Base-by-base conservation (phyloP, 2,329 filamentous ascomycete species). In the Alternaria sp. region DNA sequence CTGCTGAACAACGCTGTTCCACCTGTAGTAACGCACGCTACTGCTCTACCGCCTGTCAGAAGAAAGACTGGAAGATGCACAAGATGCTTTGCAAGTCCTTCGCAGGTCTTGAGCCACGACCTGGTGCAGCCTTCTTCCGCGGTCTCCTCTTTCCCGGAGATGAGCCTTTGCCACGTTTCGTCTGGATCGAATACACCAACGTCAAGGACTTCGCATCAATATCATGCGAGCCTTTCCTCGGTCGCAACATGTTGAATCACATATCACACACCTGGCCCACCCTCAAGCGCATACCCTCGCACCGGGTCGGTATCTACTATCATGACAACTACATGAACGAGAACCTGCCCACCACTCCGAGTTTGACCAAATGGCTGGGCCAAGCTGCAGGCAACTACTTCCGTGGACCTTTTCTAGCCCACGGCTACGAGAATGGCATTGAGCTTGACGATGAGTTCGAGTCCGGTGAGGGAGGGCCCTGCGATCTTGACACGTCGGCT, bases 31-130 rank as follows among this genome's bases (percentile, higher is more conserved):
- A 57, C 5, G 44, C 45, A 15, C 45, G 13, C 45, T 57, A 49
- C 15, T 57, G 55, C 21, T 49, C 55, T 15, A 28, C 21, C 9
- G 21, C n/a, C 1, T 57, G 54, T 21, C 19, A 36, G 11, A 40
- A 15, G 11, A 25, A 49, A 12, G 44, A 49, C 15, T 47, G 13
- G 44, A 57, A 26, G 11, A 40, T 19, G 19, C 44, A 57, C 44
- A 47, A 49, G 44, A 40, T 49, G 19, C 12, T 57, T 11, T 57
- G 44, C 54, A 57, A 57, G 21, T 49, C 44, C 26, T 57, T 57
- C 44, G 44, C 26, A 13, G 23, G 2, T 12, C 44, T 57, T 6
- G 44, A 36, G 44, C 44, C 43, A 3, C 54, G 44, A 44, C 54
- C 26, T 7, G 44, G 54, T 17, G 6, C 28, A 23, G 2, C 13